These are phyloP conservation scores for Herpetomonas muscarum DNA, from an alignment of 208 protist species.

Conservation along the genomic window DNA sequence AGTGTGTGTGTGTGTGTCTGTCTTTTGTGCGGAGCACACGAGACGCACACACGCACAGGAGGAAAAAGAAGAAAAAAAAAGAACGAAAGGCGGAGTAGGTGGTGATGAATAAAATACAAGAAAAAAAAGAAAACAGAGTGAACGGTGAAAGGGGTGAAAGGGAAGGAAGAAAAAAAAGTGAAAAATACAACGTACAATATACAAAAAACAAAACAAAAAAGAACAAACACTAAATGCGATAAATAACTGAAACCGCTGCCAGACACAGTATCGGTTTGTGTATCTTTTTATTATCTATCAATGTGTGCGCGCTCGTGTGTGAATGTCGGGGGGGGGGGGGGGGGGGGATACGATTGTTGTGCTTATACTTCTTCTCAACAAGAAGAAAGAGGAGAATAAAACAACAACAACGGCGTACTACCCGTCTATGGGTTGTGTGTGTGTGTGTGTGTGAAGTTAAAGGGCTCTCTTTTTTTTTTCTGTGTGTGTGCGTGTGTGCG, in stretches of 20 bases:
- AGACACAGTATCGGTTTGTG: background rate
- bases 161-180: constrained; percentile 4
- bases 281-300: too few species aligned
- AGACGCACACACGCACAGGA: too few species aligned
- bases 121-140: background rate
- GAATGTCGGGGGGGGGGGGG: background rate
- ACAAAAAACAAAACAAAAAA: constrained; percentile 10
- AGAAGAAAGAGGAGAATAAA: too few species aligned
- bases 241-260: constrained; percentile 6
- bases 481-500: too few species aligned
- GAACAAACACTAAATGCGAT: background rate
- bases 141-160: background rate
- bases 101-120: constrained; percentile 1
- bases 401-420: too few species aligned
- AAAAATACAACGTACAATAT: constrained; percentile 8
- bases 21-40: too few species aligned
- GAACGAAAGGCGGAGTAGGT: background rate
- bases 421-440: too few species aligned
- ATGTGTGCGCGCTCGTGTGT: too few species aligned
- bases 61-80: constrained; percentile 3
- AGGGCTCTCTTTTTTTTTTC: too few species aligned
- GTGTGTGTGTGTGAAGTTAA: too few species aligned
- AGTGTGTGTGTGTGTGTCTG: too few species aligned
- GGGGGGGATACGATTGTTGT: background rate
- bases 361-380: background rate